Base-by-base conservation (phyloP, 208 protist species). In the Leishmania guyanensis region DNA sequence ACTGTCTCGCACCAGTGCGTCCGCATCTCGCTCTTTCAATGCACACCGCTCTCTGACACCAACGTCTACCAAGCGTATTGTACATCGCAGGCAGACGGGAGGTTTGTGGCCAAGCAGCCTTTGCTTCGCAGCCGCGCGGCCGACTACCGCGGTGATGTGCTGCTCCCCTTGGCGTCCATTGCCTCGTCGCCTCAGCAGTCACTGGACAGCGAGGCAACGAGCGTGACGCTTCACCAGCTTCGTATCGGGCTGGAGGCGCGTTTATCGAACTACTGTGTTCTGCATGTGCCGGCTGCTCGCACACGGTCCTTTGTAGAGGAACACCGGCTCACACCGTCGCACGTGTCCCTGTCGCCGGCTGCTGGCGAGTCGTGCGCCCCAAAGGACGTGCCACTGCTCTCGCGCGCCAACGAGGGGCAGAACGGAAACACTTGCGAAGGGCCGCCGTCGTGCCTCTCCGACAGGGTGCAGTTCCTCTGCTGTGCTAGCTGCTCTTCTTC, bases 201-300 rank as follows among this genome's bases (percentile, higher is more conserved):
- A 16, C 48, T 14, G 60, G 12, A 17, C 10, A 6, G 29, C 0
- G 20, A 46, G 5, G n/a, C 53, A n/a, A 46, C 6, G 12, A 1
- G n/a, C 9, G 74, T 46, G 53, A 77, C 39, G 39, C 43, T 71
- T 12, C 72, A 43, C 33, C 74, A 90, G 9, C 82, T 92, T 14
- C 71, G 83, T 2, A 50, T 14, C 0, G 84, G 77, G 0, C 29
- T 95, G 33, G 87, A 91, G 64, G 66, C 80, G 33, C 84, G 92
- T 5, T 80, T 95, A 0, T 91, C 87, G 29, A 46, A 74, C 64
- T 91, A 91, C 71, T 89, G 78, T 58, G 76, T 92, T 16, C 26
- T 91, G 26, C 88, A 94, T 66, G 69, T 78, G n/a, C 84, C 81
- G 5, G n/a, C 26, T 9, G 3, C 46, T 9, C 66, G 17, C 1